Evolutionary conservation across 768 basidiomycete genomes (phyloP).

Genomic region (Auriscalpium microsporum): DNA sequence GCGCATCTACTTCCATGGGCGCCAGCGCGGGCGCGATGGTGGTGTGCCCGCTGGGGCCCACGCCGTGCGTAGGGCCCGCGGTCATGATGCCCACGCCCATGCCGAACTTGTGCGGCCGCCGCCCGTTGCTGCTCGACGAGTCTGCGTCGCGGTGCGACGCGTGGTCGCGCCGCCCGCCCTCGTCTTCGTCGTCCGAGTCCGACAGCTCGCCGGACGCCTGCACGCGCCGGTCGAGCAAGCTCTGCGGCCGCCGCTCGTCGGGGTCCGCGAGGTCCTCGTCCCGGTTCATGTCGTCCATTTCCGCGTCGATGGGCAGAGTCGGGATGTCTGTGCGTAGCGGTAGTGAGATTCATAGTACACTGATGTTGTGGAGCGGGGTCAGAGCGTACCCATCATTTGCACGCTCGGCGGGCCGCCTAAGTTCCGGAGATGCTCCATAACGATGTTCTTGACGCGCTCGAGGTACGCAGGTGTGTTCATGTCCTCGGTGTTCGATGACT

Average conservation of each 20-base stretch:
- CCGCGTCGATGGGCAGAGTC: constrained; percentile 71
- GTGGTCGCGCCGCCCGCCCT: constrained; percentile 72
- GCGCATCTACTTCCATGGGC: not conserved
- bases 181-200: constrained; percentile 97
- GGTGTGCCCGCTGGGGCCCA: constrained; percentile 49
- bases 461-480: constrained; percentile 90
- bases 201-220: constrained; percentile 87
- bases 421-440: constrained; percentile 84
- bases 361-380: not conserved
- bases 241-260: constrained; percentile 67
- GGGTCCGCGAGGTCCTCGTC: constrained; percentile 79
- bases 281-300: constrained; percentile 69
- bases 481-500: constrained; percentile 90
- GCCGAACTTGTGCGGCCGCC: constrained; percentile 38
- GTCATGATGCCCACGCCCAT: constrained; percentile 67
- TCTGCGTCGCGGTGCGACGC: constrained; percentile 32
- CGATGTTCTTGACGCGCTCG: constrained; percentile 85
- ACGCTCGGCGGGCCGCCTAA: constrained; percentile 86
- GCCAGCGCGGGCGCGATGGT: constrained; percentile 5
- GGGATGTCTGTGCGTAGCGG: constrained; percentile 58
- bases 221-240: constrained; percentile 70
- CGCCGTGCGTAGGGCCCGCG: constrained; percentile 56
- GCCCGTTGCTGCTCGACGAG: constrained; percentile 28
- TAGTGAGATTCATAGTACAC: not conserved
- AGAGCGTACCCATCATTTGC: constrained; percentile 69